Conservation (phyloP, 805 yeast genomes). For the Spathaspora girioi region DNA sequence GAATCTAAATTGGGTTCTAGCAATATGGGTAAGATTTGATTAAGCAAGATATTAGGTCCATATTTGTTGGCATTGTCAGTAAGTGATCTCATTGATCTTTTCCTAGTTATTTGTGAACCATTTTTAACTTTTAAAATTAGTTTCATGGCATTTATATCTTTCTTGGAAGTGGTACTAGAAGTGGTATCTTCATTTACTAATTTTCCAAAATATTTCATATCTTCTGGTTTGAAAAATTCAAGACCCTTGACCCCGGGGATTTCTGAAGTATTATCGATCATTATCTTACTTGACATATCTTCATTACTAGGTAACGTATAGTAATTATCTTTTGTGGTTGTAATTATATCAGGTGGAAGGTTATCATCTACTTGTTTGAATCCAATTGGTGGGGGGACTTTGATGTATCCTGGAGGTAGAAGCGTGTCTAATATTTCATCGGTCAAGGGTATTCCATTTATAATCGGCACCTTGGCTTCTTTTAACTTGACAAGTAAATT, state of each 20-base stretch:
- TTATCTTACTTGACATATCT: conserved; percentile 10
- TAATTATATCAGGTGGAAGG: conserved; percentile 31
- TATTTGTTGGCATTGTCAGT: conserved; percentile 59
- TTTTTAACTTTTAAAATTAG: conserved; percentile 71
- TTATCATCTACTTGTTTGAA: conserved; percentile 29
- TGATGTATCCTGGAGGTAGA: conserved; percentile 50
- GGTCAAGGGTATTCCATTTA: conserved; percentile 34
- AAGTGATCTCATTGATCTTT: conserved; percentile 61
- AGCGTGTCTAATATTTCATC: conserved; percentile 45
- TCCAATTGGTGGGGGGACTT: conserved; percentile 41
- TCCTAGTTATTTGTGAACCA: conserved; percentile 68
- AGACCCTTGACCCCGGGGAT: conserved; percentile 65
- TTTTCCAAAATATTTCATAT: conserved; percentile 66
- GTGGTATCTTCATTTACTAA: conserved; percentile 30
- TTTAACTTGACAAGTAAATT: neutral
- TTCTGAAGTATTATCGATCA: conserved; percentile 36
- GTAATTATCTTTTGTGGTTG: conserved; percentile 39
- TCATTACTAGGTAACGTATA: conserved; percentile 50
- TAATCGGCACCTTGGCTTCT: conserved; percentile 20
- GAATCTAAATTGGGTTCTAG: conserved; percentile 71
- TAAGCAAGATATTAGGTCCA: conserved; percentile 70
- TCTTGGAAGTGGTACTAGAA: conserved; percentile 47
- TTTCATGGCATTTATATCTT: conserved; percentile 58
- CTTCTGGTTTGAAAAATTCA: conserved; percentile 67
- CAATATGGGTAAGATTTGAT: conserved; percentile 70